Evolutionary conservation across 1,284 basidiomycete genomes (phyloP).

Genomic region (Puccinia coronata): DNA sequence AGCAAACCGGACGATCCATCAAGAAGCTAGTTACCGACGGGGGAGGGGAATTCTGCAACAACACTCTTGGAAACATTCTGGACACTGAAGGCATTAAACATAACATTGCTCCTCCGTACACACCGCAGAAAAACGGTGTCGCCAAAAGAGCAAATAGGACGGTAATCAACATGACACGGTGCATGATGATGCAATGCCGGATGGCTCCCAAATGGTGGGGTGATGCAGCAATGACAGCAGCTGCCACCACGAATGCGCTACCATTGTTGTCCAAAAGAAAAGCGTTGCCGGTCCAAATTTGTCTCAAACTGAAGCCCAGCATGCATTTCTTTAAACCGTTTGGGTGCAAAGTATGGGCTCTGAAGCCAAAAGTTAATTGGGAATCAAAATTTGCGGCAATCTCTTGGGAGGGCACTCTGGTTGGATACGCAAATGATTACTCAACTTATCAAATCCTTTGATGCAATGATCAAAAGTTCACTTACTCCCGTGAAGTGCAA

Average conservation of each 20-base stretch:
- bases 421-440: background rate
- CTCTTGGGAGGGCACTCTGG: background rate
- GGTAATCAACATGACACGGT: background rate
- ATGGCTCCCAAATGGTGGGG: background rate
- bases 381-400: background rate
- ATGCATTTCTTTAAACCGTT: background rate
- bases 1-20: background rate
- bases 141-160: conserved; percentile 11
- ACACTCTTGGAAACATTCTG: background rate
- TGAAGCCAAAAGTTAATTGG: background rate
- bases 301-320: background rate
- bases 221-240: background rate
- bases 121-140: background rate
- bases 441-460: background rate
- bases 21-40: conserved; percentile 15
- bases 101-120: conserved; percentile 6
- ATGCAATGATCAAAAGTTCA: background rate
- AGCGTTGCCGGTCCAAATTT: background rate
- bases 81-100: background rate
- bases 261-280: background rate
- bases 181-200: background rate
- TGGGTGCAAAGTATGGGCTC: background rate
- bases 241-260: background rate
- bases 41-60: conserved; percentile 10
- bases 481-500: background rate